Conservation (phyloP, 257 asterid species). For the Prunella vulgaris region DNA sequence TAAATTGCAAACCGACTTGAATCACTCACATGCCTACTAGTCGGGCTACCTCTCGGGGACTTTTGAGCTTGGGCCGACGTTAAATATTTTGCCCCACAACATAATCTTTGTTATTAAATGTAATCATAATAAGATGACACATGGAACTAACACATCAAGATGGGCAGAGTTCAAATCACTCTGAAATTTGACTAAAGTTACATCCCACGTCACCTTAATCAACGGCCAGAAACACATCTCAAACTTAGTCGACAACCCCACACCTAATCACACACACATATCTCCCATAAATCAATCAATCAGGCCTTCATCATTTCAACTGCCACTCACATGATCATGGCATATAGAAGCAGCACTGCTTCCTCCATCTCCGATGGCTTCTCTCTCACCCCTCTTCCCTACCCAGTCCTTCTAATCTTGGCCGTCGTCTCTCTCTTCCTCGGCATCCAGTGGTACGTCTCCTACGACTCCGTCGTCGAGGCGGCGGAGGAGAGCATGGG, state of each 20-base stretch:
- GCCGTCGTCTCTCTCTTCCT: constrained; percentile 64
- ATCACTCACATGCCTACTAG: too few relatives aligned
- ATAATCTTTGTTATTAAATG: too few relatives aligned
- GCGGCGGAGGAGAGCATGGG: constrained; percentile 73
- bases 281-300: constrained; percentile 24
- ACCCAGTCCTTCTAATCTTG: constrained; percentile 64
- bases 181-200: too few relatives aligned
- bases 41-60: too few relatives aligned
- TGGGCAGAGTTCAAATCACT: too few relatives aligned
- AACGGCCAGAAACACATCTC: constrained; percentile 14
- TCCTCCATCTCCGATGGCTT: constrained; percentile 49
- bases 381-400: constrained; percentile 62
- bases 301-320: constrained; percentile 32
- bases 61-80: too few relatives aligned
- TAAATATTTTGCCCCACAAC: too few relatives aligned
- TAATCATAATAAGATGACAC: too few relatives aligned
- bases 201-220: neutral
- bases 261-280: constrained; percentile 7
- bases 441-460: constrained; percentile 75
- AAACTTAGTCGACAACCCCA: neutral
- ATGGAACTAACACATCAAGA: too few relatives aligned
- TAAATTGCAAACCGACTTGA: too few relatives aligned
- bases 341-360: constrained; percentile 40
- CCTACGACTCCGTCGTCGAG: constrained; percentile 66
- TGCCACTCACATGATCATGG: constrained; percentile 20